Percentiles rank a stretch among this genome's conserved stretches.
These are phyloP conservation scores for Petrea volubilis DNA, from an alignment of 257 asterid species.

Conservation along the genomic window DNA sequence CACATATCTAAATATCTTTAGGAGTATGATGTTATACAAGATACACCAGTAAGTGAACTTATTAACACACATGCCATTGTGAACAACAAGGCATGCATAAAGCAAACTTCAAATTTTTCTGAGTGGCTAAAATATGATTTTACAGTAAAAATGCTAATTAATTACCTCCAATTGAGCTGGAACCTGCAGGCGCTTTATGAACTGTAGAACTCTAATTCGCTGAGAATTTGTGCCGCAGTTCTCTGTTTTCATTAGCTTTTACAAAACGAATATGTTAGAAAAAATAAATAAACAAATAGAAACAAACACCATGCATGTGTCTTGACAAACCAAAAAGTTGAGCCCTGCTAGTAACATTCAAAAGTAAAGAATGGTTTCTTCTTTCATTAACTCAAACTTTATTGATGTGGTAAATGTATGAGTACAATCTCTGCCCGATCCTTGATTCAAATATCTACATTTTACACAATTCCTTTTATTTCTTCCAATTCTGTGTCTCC, in stretches of 20 bases:
- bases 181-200: neutral
- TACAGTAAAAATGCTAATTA: neutral
- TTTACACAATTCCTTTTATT: slow-evolving; percentile 10
- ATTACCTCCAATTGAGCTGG: slow-evolving; percentile 13
- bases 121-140: neutral
- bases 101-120: neutral
- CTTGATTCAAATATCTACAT: slow-evolving; percentile 11
- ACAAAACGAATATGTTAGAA: neutral
- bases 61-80: neutral
- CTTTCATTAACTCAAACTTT: neutral
- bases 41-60: neutral
- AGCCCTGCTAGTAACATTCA: neutral
- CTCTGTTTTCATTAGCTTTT: neutral
- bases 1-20: neutral
- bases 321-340: neutral
- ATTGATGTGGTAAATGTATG: slow-evolving; percentile 22
- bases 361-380: neutral
- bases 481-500: slow-evolving; percentile 1
- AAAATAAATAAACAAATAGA: too few species aligned
- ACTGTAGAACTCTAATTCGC: neutral
- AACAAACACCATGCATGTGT: too few species aligned
- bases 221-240: neutral
- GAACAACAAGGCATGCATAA: neutral
- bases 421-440: slow-evolving; percentile 18
- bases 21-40: neutral